Base-by-base conservation (phyloP, 78 protist species). In the Dictyostelium brefeldianum region DNA sequence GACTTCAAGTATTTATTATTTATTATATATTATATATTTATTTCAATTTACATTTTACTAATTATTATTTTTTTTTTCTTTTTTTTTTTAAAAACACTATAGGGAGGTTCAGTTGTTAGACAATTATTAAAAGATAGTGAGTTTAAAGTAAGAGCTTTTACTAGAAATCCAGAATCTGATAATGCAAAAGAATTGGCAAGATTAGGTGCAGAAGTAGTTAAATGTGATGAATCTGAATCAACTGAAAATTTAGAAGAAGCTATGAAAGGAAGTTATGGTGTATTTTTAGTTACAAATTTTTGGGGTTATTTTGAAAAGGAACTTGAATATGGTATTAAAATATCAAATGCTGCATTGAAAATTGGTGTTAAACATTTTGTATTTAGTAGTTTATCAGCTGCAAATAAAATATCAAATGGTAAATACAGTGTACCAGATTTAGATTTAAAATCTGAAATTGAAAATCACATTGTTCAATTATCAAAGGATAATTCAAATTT, bases 261-360 rank as follows among this genome's bases (percentile, higher is more conserved):
- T 6, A 27, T 80, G 11, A 15, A 3, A 4, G 87, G 87, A 7
- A 67, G 79, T 31, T 67, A 80, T 27, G 87, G 79, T 25, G 74
- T 80, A 9, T 80, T 59, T 29, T 64, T 67, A 15, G 87, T 80
- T 9, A 80, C 87, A 22, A 7, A 51, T 75, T 51, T n/a, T 75
- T 48, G 46, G 31, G 8, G 11, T 1, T n/a, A 9, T 48, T 75
- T 75, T 53, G 81, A 53, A 53, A 53, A 47, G 11, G 81, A 75
- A 41, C 27, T 4, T 9, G 65, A 51, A 14, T 14, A 27, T 51
- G 81, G 81, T 27, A 75, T 50, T 7, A 75, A 48, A 7, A 57
- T 80, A 12, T 36, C 48, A 47, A 43, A 80, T 67, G 87, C 74
- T 22, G 87, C 87, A 20, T 12, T 67, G 14, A 48, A 64, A 50